Base-by-base conservation (phyloP, 2,329 filamentous ascomycete genomes). In the Colletotrichum theobromicola region DNA sequence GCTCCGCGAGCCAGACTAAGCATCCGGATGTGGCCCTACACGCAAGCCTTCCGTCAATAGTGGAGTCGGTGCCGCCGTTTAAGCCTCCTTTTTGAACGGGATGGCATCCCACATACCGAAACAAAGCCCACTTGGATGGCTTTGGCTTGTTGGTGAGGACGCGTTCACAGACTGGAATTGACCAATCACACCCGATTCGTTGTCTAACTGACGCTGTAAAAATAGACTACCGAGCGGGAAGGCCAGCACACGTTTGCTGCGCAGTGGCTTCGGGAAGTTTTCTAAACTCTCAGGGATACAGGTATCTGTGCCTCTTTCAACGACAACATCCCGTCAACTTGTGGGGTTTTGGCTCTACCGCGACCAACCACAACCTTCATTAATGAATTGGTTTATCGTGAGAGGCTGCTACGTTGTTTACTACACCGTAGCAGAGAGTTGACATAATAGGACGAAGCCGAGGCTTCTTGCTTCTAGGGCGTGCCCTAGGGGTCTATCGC, bases 21-120 rank as follows among this genome's bases (percentile, higher is more conserved):
- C 24, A 62, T 34, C 53, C 55, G 34, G 32, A 55, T 37, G 55
- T 62, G 61, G 32, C 42, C 61, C 32, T 71, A 71, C 67, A 28
- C 67, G 67, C 72, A 66, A 74, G 72, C 72, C 35, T 67, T 66
- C 42, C 42, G 53, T 21, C 24, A 30, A 67, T 1, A 6, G 61
- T 57, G 67, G 72, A 61, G 68, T 24, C 42, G 53, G 71, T 2
- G 21, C 55, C 32, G 67, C 42, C 32, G 61, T 66, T 65, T 58
- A 71, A 74, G 61, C 37, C 67, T 71, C 67, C 61, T 65, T 74
- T 74, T 74, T 71, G 24, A 34, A 35, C 37, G 37, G 68, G 55
- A 63, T 9, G 13, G 28, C 30, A 62, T 72, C 72, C 72, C 72
- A 74, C 67, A 67, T 72, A 16, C 72, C 72, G 72, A 57, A n/a